Base-by-base conservation (phyloP, 139 green algal genomes). In the Chlorella sorokiniana region DNA sequence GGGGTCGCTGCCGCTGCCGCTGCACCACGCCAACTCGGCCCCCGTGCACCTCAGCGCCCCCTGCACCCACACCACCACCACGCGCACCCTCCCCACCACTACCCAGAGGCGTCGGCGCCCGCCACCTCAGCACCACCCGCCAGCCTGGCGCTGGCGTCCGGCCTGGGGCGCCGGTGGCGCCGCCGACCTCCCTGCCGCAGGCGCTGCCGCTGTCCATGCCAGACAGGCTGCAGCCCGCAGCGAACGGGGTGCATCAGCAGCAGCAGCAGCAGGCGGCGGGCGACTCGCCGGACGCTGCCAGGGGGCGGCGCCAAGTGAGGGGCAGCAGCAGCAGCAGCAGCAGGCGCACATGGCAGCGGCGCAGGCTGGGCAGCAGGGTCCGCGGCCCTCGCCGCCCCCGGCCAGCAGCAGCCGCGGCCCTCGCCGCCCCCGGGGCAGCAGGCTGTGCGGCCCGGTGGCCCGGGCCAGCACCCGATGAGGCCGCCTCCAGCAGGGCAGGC, bases 181-280 rank as follows among this genome's bases (percentile, higher is more conserved):
- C n/a, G 42, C 69, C 69, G 18, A 27, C 69, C 25, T 63, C 70
- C n/a, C 45, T 77, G 70, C 70, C 45, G 3, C 45, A 63, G n/a
- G 35, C 70, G n/a, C 35, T 69, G 72, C 52, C 52, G 52, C 54
- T 68, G 52, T 23, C 33, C 22, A 27, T 67, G 22, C 72, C 51
- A 20, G 51, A 51, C 72, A 38, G 33, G 1, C 9, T 71, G 40
- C 68, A 40, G 41, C 41, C 68, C 29, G 68, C 38, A 16, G 2
- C 40, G 25, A 25, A 1, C 40, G 40, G 33, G 29, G 20, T 40
- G 41, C 33, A 18, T 2, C 65, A 44, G 38, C 65, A 44, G 35
- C 38, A 51, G 65, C 65, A 44, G 38, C 35, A 27, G 65, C 65
- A 44, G 38, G 65, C 37, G 14, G 70, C 45, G 8, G 70, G 70